Evolutionary conservation across 1,139 yeast species (phyloP).

Genomic region (Cylindricascospora bacillispora): DNA sequence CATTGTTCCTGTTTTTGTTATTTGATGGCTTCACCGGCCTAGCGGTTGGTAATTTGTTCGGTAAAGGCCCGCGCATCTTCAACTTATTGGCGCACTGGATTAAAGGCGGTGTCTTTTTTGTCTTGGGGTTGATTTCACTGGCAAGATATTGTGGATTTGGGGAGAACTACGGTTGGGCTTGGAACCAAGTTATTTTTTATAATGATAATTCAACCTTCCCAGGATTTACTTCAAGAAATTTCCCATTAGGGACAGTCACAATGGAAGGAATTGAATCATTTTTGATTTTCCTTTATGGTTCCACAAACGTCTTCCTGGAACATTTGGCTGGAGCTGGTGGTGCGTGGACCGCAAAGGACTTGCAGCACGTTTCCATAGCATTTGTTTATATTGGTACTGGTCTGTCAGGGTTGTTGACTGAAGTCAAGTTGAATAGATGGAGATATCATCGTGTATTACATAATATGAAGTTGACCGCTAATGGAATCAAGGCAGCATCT

Average conservation of each 20-base stretch:
- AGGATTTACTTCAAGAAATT: constrained; percentile 29
- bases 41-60: constrained; percentile 60
- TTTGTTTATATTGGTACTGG: constrained; percentile 91
- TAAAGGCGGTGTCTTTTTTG: constrained; percentile 83
- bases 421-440: constrained; percentile 38
- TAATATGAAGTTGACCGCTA: constrained; percentile 16
- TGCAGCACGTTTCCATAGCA: constrained; percentile 92
- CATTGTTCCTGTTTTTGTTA: constrained; percentile 48
- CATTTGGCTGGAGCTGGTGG: constrained; percentile 69
- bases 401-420: constrained; percentile 75
- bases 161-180: constrained; percentile 69
- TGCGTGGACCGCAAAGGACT: constrained; percentile 80
- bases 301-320: constrained; percentile 79
- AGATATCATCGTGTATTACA: constrained; percentile 25
- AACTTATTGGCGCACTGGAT: constrained; percentile 88
- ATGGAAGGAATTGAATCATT: constrained; percentile 80
- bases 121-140: constrained; percentile 61
- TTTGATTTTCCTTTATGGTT: constrained; percentile 75
- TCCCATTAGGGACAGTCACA: constrained; percentile 46
- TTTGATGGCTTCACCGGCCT: constrained; percentile 61
- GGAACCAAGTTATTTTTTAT: constrained; percentile 51
- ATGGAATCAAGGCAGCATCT: constrained; percentile 31
- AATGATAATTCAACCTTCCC: constrained; percentile 14
- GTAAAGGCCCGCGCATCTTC: constrained; percentile 53
- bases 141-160: constrained; percentile 83